Evolutionary conservation across 2,329 filamentous ascomycete genomes (phyloP).

Genomic region (Fusarium neocosmosporiellum): DNA sequence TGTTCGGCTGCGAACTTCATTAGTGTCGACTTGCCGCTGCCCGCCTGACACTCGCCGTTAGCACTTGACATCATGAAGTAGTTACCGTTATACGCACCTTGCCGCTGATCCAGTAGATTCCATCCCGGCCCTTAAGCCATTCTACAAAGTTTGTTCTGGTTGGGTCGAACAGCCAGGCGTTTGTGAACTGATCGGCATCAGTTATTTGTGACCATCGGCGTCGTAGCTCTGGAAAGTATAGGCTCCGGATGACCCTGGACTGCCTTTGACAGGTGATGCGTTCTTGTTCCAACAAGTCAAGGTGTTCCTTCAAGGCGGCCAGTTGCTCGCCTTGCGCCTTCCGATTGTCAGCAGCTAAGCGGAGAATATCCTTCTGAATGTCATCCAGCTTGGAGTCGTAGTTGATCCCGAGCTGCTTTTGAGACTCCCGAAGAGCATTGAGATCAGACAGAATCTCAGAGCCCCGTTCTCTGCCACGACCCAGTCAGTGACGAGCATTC

Average conservation of each 20-base stretch:
- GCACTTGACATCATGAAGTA: background rate
- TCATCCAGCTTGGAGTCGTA: background rate
- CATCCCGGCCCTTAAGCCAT: background rate
- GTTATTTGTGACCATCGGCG: background rate
- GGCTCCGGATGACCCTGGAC: background rate
- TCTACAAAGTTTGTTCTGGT: background rate
- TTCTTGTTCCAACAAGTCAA: background rate
- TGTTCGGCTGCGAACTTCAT: background rate
- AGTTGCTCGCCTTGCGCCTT: background rate
- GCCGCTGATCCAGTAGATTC: background rate
- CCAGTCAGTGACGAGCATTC: background rate
- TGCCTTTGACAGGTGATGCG: background rate
- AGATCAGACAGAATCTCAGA: background rate
- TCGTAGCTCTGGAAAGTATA: background rate
- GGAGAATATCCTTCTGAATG: background rate
- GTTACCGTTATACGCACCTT: background rate
- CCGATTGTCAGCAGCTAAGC: background rate
- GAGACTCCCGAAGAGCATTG: background rate
- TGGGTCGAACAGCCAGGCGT: slow-evolving; percentile 10
- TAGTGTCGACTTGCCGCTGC: background rate
- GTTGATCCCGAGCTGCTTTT: background rate
- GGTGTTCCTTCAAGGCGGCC: background rate
- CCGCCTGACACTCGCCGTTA: background rate
- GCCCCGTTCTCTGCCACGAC: background rate
- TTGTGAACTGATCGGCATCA: background rate